Evolutionary conservation across 2,329 filamentous ascomycete genomes (phyloP).

Genomic region (Pochonia chlamydosporia): DNA sequence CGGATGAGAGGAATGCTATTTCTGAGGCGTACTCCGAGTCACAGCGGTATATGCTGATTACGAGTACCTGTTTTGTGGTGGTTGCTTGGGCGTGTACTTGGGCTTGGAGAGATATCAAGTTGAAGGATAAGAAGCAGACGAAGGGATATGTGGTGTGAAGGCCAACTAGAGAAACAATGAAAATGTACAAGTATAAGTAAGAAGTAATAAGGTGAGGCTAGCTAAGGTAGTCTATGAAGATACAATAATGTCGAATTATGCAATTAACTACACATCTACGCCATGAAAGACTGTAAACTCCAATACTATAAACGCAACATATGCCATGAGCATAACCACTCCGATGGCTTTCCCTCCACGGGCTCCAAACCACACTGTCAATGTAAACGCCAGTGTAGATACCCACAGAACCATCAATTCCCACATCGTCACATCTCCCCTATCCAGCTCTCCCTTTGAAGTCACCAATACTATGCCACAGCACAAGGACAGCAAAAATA

Average conservation of each 20-base stretch:
- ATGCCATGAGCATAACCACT: neutral
- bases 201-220: too few species aligned
- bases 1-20: conserved; percentile 1
- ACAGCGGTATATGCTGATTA: conserved; percentile 5
- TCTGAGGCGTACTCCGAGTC: conserved; percentile 3
- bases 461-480: conserved; percentile 30
- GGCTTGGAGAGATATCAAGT: neutral
- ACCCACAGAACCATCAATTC: conserved; percentile 14
- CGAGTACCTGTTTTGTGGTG: neutral
- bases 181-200: too few species aligned
- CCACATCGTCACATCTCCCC: conserved; percentile 6
- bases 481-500: conserved; percentile 47
- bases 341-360: neutral
- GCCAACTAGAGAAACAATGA: too few species aligned
- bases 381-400: conserved; percentile 12
- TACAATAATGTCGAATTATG: too few species aligned
- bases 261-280: neutral
- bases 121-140: neutral
- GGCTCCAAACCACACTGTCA: conserved; percentile 14
- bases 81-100: neutral
- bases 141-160: neutral
- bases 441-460: conserved; percentile 6
- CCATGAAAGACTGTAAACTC: neutral
- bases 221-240: too few species aligned
- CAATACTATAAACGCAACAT: neutral